Conservation (phyloP, 1,284 basidiomycete species). For the Trichosporon sp. region DNA sequence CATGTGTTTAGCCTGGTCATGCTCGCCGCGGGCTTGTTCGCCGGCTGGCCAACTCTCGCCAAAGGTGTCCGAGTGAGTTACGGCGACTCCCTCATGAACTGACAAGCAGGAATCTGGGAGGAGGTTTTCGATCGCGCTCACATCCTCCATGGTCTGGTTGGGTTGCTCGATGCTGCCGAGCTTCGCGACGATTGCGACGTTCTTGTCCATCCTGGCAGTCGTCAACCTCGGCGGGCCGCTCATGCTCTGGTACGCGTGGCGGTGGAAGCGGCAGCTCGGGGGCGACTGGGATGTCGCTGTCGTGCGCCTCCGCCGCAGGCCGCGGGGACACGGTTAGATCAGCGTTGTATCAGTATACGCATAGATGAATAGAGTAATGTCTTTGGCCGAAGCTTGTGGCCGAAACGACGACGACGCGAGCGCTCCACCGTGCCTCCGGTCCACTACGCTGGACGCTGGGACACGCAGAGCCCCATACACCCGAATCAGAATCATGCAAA, state of each 20-base stretch:
- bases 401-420: too few relatives aligned
- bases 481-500: too few relatives aligned
- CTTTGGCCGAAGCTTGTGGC: too few relatives aligned
- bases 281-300: constrained; percentile 45
- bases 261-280: constrained; percentile 40
- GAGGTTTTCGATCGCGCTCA: constrained; percentile 33
- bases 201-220: constrained; percentile 25
- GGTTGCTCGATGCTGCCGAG: constrained; percentile 31
- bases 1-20: constrained; percentile 87
- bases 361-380: background rate
- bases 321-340: background rate
- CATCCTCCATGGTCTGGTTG: constrained; percentile 32
- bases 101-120: constrained; percentile 33
- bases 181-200: constrained; percentile 23
- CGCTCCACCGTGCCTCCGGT: too few relatives aligned
- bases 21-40: constrained; percentile 79
- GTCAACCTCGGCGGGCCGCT: constrained; percentile 39
- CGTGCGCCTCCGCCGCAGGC: constrained; percentile 27
- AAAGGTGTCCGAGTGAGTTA: constrained; percentile 66
- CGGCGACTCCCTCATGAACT: background rate
- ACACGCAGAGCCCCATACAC: too few relatives aligned
- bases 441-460: too few relatives aligned
- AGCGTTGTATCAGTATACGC: constrained; percentile 9
- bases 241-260: constrained; percentile 42
- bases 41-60: constrained; percentile 76